Base-by-base conservation (phyloP, 768 basidiomycete species). In the Rhodotorula taiwanensis region DNA sequence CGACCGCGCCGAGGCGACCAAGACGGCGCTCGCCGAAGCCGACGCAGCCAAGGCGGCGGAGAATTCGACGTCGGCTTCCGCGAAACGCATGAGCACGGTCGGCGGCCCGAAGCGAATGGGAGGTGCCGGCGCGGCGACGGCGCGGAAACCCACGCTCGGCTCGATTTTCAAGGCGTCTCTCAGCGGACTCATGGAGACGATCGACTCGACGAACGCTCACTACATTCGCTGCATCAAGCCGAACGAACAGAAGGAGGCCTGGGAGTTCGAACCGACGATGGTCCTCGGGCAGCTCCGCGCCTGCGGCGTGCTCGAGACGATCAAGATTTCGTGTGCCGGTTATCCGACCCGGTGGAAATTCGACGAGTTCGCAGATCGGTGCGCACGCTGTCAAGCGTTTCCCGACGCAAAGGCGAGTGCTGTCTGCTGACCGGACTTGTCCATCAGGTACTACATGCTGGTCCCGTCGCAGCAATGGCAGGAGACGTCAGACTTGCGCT, bases 151-250 rank as follows among this genome's bases (percentile, higher is more conserved):
- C 2, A 99, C 95, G 0, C 87, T 98, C 69, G 95, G 94, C 30
- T 93, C 89, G 10, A 99, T 99, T 75, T 99, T 99, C 82, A 99
- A 99, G 75, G 84, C 87, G 4, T 97, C 93, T 0, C 78, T 99
- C 55, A 86, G 88, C 74, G 86, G 84, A 52, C 79, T 99, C 48
- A 99, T 99, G 94, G 92, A 95, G 42, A 99, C 95, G 0, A 86
- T 99, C 69, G 87, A 89, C 72, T 86, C 89, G 62, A 99, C 95
- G 18, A 97, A 99, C 72, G 95, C 97, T 1, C 95, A 99, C 74
- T 99, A 99, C 74, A 99, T 99, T 73, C 85, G 95, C 51, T 99
- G 95, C 76, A 98, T 99, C 80, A 99, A 99, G 76, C 95, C 95
- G 4, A 99, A 99, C 75, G 95, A 99, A 73, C 81, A 83, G 67